These are phyloP conservation scores for Aspergillus sp. DNA, from an alignment of 2,329 filamentous ascomycete genomes.

Conservation along the genomic window DNA sequence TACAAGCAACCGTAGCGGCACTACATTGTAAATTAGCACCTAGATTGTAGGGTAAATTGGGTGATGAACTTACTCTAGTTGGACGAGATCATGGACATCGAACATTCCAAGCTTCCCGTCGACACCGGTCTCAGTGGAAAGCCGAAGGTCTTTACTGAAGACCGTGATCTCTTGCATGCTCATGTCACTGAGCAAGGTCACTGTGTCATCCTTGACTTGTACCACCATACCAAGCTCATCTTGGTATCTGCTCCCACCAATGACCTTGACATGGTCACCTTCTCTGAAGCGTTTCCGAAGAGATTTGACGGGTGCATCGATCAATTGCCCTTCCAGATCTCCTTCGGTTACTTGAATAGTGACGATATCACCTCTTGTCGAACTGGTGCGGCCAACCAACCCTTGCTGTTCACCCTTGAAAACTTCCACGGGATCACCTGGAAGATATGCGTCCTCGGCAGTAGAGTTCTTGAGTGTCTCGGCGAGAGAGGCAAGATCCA, in stretches of 20 bases:
- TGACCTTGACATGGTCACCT: slow-evolving; percentile 97
- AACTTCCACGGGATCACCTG: slow-evolving; percentile 93
- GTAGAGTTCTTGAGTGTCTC: slow-evolving; percentile 82
- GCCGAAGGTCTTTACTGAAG: slow-evolving; percentile 92
- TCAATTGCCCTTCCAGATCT: slow-evolving; percentile 70
- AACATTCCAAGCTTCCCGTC: slow-evolving; percentile 78
- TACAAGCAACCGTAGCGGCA: slow-evolving; percentile 81
- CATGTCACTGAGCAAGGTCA: slow-evolving; percentile 88
- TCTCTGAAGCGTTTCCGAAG: slow-evolving; percentile 86
- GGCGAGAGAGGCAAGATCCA: slow-evolving; percentile 85
- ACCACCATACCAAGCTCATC: slow-evolving; percentile 98
- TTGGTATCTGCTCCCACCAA: slow-evolving; percentile 86
- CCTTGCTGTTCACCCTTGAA: slow-evolving; percentile 93
- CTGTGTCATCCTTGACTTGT: slow-evolving; percentile 82
- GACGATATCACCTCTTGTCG: slow-evolving; percentile 86
- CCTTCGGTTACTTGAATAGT: slow-evolving; percentile 80
- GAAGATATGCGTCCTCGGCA: slow-evolving; percentile 74
- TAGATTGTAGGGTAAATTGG: neutral
- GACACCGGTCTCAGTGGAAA: slow-evolving; percentile 85
- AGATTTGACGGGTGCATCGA: slow-evolving; percentile 88
- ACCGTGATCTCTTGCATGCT: slow-evolving; percentile 91
- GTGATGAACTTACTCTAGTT: slow-evolving; percentile 64
- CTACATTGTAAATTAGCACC: slow-evolving; percentile 33
- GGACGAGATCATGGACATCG: slow-evolving; percentile 86
- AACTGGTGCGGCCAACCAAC: slow-evolving; percentile 75